Base-by-base conservation (phyloP, 108 stramenopile genomes). In the Nitzschia sp. region DNA sequence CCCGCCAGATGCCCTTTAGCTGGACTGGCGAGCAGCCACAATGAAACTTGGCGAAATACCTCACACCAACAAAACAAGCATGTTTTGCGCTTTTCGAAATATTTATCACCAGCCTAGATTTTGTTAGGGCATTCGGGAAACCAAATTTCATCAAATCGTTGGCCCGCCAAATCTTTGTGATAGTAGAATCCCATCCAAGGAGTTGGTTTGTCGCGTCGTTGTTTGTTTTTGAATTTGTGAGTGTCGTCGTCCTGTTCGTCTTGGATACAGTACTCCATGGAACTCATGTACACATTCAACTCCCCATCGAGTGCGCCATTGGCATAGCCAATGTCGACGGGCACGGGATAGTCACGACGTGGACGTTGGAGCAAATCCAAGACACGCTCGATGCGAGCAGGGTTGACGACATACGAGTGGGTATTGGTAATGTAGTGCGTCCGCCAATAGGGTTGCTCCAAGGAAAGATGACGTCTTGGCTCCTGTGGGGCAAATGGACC, bases 331-430 rank as follows among this genome's bases (percentile, higher is more conserved):
- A 57, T 57, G 27, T 57, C 56, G 27, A 57, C 56, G 4, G 56
- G 56, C 26, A 57, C 56, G 26, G 9, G 56, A 57, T 57, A 57
- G 27, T 57, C 31, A 5, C 24, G 6, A 25, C 5, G 4, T 5
- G 28, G 28, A 17, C 31, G 28, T 30, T 57, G 27, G 25, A 69
- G 29, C 0, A 69, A 38, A 2, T 45, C 45, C 0, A 69, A 21
- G 15, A 69, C 1, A 18, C 57, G 3, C 1, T 47, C 26, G 0
- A 69, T 69, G 17, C 57, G 55, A 29, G 27, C 27, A 29, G 68
- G 68, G 31, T 69, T 69, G 57, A 69, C 46, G n/a, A 69, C 42
- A 24, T 69, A 69, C 1, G 68, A 5, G 59, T 69, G 55, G n/a
- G 68, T 69, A 25, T 69, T 69, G 27, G 56, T 45, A 2, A 47